These are phyloP conservation scores for Yarrowia divulgata DNA, from an alignment of 805 yeast genomes.

Conservation along the genomic window DNA sequence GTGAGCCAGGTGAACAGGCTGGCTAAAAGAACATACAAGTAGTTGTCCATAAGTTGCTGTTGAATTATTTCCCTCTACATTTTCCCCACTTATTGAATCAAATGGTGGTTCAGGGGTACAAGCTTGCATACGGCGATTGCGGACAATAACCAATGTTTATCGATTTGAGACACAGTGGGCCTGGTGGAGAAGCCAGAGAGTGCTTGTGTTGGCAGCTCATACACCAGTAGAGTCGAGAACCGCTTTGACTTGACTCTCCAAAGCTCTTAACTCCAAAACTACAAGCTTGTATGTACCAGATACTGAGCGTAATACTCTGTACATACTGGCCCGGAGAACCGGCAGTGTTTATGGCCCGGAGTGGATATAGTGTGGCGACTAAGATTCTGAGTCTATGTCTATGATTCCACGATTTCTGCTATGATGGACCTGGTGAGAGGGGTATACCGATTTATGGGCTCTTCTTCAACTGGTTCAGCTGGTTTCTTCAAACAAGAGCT, in stretches of 20 bases:
- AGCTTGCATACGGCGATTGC: background rate
- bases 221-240: too few species aligned
- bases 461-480: slow-evolving; percentile 4
- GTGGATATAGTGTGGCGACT: slow-evolving; percentile 18
- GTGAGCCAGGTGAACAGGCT: too few species aligned
- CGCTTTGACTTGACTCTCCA: too few species aligned
- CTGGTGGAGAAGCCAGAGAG: background rate
- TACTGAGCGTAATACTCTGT: too few species aligned
- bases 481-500: background rate
- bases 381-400: slow-evolving; percentile 6
- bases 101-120: slow-evolving; percentile 1
- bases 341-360: background rate
- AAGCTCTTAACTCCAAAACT: too few species aligned
- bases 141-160: background rate
- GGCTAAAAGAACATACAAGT: too few species aligned
- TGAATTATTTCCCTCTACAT: background rate
- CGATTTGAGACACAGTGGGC: background rate
- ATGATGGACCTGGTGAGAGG: background rate
- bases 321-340: too few species aligned
- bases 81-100: background rate
- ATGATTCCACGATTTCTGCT: background rate
- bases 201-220: too few species aligned
- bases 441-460: background rate
- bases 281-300: too few species aligned
- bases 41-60: background rate